Base-by-base conservation (phyloP, 2,329 filamentous ascomycete species). In the Talaromyces sp. region DNA sequence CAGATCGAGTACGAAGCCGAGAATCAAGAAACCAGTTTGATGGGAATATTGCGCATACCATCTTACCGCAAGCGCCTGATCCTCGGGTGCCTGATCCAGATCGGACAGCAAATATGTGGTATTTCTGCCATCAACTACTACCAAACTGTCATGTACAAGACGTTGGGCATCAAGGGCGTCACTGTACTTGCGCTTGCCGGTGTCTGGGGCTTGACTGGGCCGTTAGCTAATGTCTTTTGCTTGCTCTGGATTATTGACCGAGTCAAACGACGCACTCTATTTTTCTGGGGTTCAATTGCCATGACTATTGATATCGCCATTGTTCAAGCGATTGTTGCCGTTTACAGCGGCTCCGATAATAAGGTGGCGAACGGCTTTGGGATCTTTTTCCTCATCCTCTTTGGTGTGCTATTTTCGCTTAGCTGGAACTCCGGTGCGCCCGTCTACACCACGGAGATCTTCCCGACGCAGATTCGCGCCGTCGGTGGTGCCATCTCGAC, bases 401-500 rank as follows among this genome's bases (percentile, higher is more conserved):
- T 50, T 31, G 47, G 24, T 14, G 47, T 50, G 22, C 11, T 50
- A 50, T 47, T 47, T 47, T 47, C 43, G 19, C 19, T 47, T 6
- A 47, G 43, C 19, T 50, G 47, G 47, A 50, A 50, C 47, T 27
- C 24, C 24, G 47, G 24, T 50, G 47, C 47, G 14, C 59, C 27
- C 16, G 56, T 69, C 24, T 70, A 70, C 52, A 66, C 64, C 43
- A 64, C 67, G 9, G 68, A 70, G 50, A 69, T 70, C 27, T 60
- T 65, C 16, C 68, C 68, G 5, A 68, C 68, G 2, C 57, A 70
- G 22, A 43, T 70, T 19, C 65, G 68, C 47, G 47, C 47, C 19
- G 43, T 47, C 11, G 43, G 43, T 8, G 43, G 43, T 47, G 43
- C 43, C 19, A 47, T 47, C 43, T 47, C 43, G 19, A 47, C 43